Evolutionary conservation across 768 basidiomycete genomes (phyloP), one percentile per base, ranked within the genome.

Genomic region (Tylopilus subfusipes): DNA sequence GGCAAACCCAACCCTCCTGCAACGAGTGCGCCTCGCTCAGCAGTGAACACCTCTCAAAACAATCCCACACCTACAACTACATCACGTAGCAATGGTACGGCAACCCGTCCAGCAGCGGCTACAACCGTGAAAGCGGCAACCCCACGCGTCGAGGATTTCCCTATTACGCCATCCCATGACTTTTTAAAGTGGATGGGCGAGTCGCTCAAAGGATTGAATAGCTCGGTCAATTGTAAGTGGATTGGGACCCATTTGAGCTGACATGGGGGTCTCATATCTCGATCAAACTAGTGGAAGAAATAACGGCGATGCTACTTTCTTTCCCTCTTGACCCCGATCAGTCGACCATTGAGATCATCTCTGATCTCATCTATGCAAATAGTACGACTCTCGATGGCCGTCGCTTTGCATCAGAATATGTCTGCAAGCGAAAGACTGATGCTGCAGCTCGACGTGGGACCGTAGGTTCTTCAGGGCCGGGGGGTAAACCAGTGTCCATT

Each of bases 331-430:
- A 98, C 59, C 90, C 88, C 19, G 90, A 89, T 62, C 75, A 82
- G 61, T 84, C 82, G 16, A 92, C 89, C 0, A 73, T 84, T 42
- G 97, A 99, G 72, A 86, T 97, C 67, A 98, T 99, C 60, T 90
- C 91, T 22, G 97, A 98, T 68, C 79, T 90, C 40, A 94, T 98
- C 56, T 99, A 98, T 66, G 85, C 88, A 50, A 94, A 90, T 66
- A 96, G 93, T 60, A 90, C 93, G 21, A 98, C 91, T 2, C 82
- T 99, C 48, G 94, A 98, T 65, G 97, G 97, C 6, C 81, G 95
- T 48, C 84, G 96, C 34, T 99, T 98, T 66, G 95, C 97, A 4
- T 80, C 90, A 13, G 95, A 98, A 60, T 99, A 92, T 64, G 83
- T 93, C 49, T 82, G 78, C 57, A 90, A 83, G 67, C 87, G 97